Evolutionary conservation across 2,329 filamentous ascomycete genomes (phyloP).

Genomic region (Chaetomium sp.): DNA sequence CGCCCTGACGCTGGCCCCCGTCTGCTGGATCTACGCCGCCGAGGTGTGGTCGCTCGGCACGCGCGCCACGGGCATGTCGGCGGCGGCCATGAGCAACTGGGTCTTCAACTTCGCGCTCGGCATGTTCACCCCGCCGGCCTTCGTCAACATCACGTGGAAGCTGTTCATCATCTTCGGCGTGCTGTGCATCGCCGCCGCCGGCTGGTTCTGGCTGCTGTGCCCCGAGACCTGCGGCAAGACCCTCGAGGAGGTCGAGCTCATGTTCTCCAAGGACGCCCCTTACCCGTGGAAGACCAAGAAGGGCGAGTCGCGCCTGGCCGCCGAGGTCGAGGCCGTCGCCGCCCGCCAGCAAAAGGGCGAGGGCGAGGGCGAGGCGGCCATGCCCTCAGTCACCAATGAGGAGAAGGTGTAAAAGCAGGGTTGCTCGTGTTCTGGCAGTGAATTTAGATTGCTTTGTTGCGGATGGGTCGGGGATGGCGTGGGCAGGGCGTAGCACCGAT

Average conservation of each 20-base stretch:
- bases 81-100: slow-evolving; percentile 56
- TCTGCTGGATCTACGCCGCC: slow-evolving; percentile 66
- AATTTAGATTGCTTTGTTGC: not conserved
- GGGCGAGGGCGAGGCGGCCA: slow-evolving; percentile 7
- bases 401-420: slow-evolving; percentile 23
- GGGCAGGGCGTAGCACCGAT: not conserved
- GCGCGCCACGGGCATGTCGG: slow-evolving; percentile 60
- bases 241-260: slow-evolving; percentile 45
- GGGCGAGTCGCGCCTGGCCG: slow-evolving; percentile 36
- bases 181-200: slow-evolving; percentile 41
- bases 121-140: slow-evolving; percentile 59
- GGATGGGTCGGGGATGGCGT: not conserved
- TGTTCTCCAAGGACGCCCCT: slow-evolving; percentile 41
- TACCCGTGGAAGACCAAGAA: slow-evolving; percentile 45
- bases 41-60: slow-evolving; percentile 66
- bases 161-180: slow-evolving; percentile 48
- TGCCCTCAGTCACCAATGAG: not conserved
- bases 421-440: not conserved
- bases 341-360: slow-evolving; percentile 30
- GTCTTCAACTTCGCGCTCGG: slow-evolving; percentile 61
- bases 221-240: slow-evolving; percentile 47
- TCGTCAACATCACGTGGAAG: slow-evolving; percentile 60
- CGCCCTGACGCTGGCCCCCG: slow-evolving; percentile 63
- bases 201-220: slow-evolving; percentile 43
- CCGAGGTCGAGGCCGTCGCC: slow-evolving; percentile 37